Evolutionary conservation across 1,284 basidiomycete genomes (phyloP), one percentile per base, ranked within the genome.

Genomic region (Thecaphora frezii): DNA sequence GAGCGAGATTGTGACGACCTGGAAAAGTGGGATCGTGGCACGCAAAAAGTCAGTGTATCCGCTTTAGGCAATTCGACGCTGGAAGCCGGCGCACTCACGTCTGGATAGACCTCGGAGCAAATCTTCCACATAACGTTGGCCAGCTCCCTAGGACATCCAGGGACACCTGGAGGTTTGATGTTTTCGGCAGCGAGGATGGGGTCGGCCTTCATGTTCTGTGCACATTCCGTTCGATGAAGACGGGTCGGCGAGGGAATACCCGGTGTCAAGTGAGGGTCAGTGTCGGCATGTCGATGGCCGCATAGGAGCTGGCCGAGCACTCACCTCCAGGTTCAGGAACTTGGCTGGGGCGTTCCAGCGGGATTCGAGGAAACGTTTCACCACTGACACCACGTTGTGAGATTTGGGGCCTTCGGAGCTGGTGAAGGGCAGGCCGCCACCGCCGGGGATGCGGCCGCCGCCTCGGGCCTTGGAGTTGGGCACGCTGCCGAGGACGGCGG

Each of bases 61-160:
- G 4, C 14, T 22, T 18, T 42, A 4, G 5, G 10, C 38, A 40
- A 9, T n/a, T n/a, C 38, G 38, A 40, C 5, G 16, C 13, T 22
- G 19, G 47, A 0, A n/a, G 14, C 38, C 23, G 22, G 3, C 19
- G 21, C 16, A 61, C 82, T 54, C 70, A 89, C 89, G 62, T 86
- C 84, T 25, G 91, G 91, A 66, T 86, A 86, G 41, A 91, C 84
- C 68, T 88, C 85, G 23, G 85, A 83, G 9, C 89, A 89, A 19
- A 93, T 82, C 80, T 93, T 93, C 82, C 91, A 90, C 37, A 93
- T 85, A 23, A 91, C 90, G 8, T 87, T 85, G 1, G 87, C 86
- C 68, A 91, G 87, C 64, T 85, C 86, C 36, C 81, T 76, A 16
- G 84, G 82, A 33, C 86, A 83, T 1, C 83, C 83, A 22, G 85